These are phyloP conservation scores for Grosmannia clavigera DNA, from an alignment of 2,329 filamentous ascomycete genomes.

Conservation along the genomic window DNA sequence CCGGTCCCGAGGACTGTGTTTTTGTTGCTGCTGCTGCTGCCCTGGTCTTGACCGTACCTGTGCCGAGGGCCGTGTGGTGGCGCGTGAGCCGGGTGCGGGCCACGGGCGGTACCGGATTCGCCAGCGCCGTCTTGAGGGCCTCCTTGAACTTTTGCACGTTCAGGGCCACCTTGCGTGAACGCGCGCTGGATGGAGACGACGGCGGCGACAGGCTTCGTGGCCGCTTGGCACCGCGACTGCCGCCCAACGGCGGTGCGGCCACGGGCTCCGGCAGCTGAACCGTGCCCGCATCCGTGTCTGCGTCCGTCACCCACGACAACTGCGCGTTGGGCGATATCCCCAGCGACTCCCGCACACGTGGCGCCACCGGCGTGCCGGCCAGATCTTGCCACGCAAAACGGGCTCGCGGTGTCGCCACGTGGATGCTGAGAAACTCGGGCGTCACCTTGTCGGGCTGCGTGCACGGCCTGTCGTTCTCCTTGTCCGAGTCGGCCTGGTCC, in stretches of 20 bases:
- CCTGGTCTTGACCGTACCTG: background rate
- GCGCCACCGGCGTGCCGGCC: constrained; percentile 29
- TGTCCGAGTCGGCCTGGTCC: constrained; percentile 2
- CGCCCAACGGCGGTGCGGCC: constrained; percentile 32
- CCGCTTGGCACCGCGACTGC: constrained; percentile 44
- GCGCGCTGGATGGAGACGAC: constrained; percentile 49
- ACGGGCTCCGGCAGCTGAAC: constrained; percentile 24
- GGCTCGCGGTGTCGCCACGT: constrained; percentile 35
- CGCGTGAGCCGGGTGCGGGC: constrained; percentile 5
- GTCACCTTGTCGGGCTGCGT: constrained; percentile 12
- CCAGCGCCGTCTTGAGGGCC: constrained; percentile 50
- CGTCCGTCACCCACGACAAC: constrained; percentile 46
- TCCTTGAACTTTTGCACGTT: constrained; percentile 47
- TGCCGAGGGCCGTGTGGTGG: constrained; percentile 4
- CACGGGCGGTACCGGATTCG: constrained; percentile 51
- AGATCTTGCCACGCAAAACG: constrained; percentile 47
- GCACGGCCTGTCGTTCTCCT: constrained; percentile 7
- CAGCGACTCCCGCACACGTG: constrained; percentile 27
- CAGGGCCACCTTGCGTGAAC: constrained; percentile 31
- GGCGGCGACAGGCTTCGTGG: constrained; percentile 62
- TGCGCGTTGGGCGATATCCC: constrained; percentile 46
- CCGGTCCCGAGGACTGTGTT: no score
- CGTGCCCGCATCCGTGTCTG: background rate
- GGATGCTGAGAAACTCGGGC: constrained; percentile 14
- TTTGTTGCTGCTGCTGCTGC: background rate